Evolutionary conservation across 23 red algal genomes (phyloP).

Genomic region (Gracilaria gracilis): DNA sequence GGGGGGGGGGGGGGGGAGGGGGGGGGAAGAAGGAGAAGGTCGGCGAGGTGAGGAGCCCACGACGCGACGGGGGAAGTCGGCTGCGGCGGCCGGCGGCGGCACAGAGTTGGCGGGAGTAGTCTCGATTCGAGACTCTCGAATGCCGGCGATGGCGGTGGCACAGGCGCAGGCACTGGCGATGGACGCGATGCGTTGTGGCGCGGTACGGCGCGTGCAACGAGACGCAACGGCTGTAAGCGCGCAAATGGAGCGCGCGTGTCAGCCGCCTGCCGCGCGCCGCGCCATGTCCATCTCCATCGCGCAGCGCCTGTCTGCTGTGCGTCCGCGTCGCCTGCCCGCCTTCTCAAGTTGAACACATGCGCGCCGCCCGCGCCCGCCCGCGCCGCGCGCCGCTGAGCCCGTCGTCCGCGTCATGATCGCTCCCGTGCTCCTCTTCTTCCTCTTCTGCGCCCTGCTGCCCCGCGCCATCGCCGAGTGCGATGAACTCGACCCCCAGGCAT

Average conservation of each 20-base stretch:
- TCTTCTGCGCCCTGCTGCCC: not conserved
- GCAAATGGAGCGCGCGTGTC: not conserved
- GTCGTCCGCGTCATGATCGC: not conserved
- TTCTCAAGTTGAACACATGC: too few relatives aligned
- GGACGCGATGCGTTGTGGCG: not conserved
- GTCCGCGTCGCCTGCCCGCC: not conserved
- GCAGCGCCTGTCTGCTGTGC: not conserved
- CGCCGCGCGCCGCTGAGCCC: not conserved
- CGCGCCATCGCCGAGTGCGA: not conserved
- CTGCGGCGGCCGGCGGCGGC: not conserved
- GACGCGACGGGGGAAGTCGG: not conserved
- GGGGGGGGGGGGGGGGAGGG: not conserved
- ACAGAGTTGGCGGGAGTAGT: too few relatives aligned
- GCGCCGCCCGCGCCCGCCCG: not conserved
- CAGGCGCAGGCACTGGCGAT: too few relatives aligned
- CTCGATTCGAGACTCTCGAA: too few relatives aligned
- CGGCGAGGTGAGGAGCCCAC: not conserved
- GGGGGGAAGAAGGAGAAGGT: not conserved
- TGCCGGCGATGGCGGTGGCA: too few relatives aligned
- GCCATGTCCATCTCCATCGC: not conserved
- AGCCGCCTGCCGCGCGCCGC: not conserved
- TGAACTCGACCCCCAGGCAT: not conserved
- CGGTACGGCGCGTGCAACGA: constrained; percentile 16
- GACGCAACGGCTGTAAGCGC: constrained; percentile 34
- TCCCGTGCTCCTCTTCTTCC: not conserved